Evolutionary conservation across 106 monocot genomes (phyloP).

Genomic region (Allium sativum): DNA sequence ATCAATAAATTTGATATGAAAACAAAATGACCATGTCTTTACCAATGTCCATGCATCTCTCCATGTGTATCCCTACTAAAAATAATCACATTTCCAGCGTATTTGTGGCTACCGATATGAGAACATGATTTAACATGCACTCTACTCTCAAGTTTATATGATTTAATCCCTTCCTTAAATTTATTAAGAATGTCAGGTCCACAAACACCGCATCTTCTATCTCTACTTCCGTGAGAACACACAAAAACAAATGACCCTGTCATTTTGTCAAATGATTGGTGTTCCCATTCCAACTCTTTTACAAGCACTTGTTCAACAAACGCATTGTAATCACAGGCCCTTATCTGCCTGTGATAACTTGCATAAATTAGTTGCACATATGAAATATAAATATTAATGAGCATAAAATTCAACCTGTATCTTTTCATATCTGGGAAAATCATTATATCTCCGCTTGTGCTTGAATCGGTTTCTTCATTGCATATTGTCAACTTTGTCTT

Average conservation of each 20-base stretch:
- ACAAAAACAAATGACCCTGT: conserved; percentile 68
- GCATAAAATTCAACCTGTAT: conserved; percentile 36
- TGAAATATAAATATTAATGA: neutral
- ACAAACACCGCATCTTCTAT: conserved; percentile 76
- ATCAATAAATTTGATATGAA: neutral
- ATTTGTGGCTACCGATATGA: conserved; percentile 90
- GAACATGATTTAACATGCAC: conserved; percentile 60
- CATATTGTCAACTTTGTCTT: conserved; percentile 73
- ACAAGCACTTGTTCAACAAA: conserved; percentile 84
- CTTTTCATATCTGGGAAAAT: conserved; percentile 64
- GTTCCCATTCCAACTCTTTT: conserved; percentile 43
- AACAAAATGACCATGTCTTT: neutral
- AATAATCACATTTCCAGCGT: conserved; percentile 87
- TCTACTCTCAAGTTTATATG: conserved; percentile 33
- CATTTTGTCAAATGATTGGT: conserved; percentile 30
- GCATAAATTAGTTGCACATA: neutral
- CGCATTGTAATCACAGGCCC: conserved; percentile 42
- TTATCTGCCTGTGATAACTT: conserved; percentile 25
- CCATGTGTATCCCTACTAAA: conserved; percentile 44
- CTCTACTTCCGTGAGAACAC: conserved; percentile 74
- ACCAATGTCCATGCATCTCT: conserved; percentile 70
- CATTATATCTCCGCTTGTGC: conserved; percentile 56
- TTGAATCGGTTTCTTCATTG: conserved; percentile 45
- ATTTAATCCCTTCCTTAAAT: conserved; percentile 55
- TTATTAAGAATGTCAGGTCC: conserved; percentile 51